These are phyloP conservation scores for Verruconis gallopava DNA, from an alignment of 2,329 filamentous ascomycete genomes.

Conservation along the genomic window DNA sequence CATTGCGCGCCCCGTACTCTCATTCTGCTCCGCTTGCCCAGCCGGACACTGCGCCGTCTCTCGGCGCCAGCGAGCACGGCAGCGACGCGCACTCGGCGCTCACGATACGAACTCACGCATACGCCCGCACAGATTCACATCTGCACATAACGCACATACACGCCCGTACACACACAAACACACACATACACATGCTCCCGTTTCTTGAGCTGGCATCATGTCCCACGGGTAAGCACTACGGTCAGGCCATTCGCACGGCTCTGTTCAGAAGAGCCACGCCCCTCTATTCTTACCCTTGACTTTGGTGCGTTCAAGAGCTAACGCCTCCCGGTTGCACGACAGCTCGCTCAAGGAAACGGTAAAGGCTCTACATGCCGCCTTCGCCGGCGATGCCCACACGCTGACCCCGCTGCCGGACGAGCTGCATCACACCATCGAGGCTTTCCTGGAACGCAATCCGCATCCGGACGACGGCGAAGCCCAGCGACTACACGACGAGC, in stretches of 20 bases:
- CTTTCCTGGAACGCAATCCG: conserved; percentile 55
- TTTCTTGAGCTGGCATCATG: conserved; percentile 5
- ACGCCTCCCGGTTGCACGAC: conserved; percentile 13
- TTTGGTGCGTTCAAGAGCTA: too few relatives aligned
- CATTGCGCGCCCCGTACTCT: too few relatives aligned
- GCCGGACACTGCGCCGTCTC: background rate
- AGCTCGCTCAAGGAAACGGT: conserved; percentile 37
- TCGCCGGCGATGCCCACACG: conserved; percentile 20
- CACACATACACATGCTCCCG: background rate
- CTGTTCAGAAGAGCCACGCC: too few relatives aligned
- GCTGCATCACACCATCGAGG: conserved; percentile 46
- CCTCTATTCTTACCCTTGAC: too few relatives aligned
- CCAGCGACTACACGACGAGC: conserved; percentile 62
- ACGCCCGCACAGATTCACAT: background rate
- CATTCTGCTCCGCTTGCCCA: too few relatives aligned
- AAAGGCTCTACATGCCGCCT: conserved; percentile 32
- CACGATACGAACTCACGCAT: background rate
- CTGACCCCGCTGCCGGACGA: conserved; percentile 50
- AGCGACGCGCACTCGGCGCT: background rate
- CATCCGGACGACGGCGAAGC: conserved; percentile 53
- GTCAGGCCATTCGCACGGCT: background rate
- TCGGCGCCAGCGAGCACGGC: background rate
- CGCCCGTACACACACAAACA: background rate
- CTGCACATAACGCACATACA: background rate
- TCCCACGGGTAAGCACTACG: conserved; percentile 4